Evolutionary conservation across 495 filamentous ascomycete species (phyloP), one percentile per base, ranked within the genome.

Genomic region (Penicillium bovifimosum): DNA sequence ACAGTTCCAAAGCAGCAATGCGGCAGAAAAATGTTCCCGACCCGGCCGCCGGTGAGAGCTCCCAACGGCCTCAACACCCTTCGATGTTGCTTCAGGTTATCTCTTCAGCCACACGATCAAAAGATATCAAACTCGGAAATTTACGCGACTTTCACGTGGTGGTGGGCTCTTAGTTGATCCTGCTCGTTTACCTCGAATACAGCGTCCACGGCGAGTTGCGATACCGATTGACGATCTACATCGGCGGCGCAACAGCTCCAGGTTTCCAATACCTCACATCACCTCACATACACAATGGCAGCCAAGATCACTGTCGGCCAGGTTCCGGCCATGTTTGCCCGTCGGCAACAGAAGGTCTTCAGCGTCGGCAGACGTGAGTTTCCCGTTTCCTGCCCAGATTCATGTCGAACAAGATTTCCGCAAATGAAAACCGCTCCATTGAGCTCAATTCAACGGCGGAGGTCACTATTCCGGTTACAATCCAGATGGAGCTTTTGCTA

Each of bases 1-100:
- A 43, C 14, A 51, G 43, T 16, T 54, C 50, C 53, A 66, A 61
- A 61, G 41, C 52, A 59, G 44, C 20, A 46, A 41, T 27, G 61
- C 72, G 71, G 69, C 69, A 71, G 68, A 74, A 74, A 74, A 74
- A 74, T 71, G 60, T 72, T 73, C 70, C 71, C 62, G 67, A 66
- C 69, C 70, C 63, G 70, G 66, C 64, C 56, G 61, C 70, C 72
- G 70, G 72, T 72, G 71, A 72, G 49, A 67, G 64, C 63, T 67
- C 67, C 63, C 69, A 69, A 69, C 69, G 58, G 58, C 67, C 66
- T 72, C 71, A 72, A 72, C 71, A 55, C 63, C 63, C 59, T 57
- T 63, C 53, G 41, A 53, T 42, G 31, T 52, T 36, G 40, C 52
- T 33, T 51, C 24, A 9, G 16, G 29, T 52, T 36, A 50, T 41